Conservation (phyloP, 345 rosid genomes). For the Acer yangbiense region DNA sequence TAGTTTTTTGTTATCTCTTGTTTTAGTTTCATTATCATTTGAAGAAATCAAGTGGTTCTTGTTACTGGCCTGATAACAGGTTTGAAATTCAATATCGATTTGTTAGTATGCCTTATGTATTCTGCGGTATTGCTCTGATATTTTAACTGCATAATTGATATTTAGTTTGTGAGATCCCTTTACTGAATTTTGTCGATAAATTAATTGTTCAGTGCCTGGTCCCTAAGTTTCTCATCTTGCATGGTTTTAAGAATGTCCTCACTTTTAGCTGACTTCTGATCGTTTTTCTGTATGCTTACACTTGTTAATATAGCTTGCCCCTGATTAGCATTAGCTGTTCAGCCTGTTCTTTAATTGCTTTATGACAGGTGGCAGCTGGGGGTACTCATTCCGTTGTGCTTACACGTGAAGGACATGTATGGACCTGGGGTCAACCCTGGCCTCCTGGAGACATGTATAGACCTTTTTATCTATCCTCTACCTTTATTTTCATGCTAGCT, state of each 20-base stretch:
- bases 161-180: background rate
- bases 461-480: slow-evolving; percentile 11
- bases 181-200: background rate
- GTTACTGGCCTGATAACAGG: background rate
- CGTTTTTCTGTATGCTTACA: slow-evolving; percentile 7
- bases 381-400: slow-evolving; percentile 99
- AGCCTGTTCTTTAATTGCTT: slow-evolving; percentile 16
- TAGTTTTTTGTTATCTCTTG: background rate
- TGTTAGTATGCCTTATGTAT: background rate
- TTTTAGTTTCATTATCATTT: background rate
- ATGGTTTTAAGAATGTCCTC: background rate
- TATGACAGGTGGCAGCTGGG: slow-evolving; percentile 91
- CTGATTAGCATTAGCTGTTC: slow-evolving; percentile 3
- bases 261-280: background rate
- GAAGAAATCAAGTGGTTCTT: background rate
- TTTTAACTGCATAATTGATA: background rate
- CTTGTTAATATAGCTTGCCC: slow-evolving; percentile 3
- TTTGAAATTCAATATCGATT: background rate
- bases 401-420: slow-evolving; percentile 85
- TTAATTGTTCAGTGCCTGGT: background rate
- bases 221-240: background rate
- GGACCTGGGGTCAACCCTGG: slow-evolving; percentile 99
- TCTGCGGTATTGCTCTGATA: background rate
- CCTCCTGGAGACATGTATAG: slow-evolving; percentile 99
- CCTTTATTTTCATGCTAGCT: background rate